Base-by-base conservation (phyloP, 1,284 basidiomycete species). In the Mycena citricolor region DNA sequence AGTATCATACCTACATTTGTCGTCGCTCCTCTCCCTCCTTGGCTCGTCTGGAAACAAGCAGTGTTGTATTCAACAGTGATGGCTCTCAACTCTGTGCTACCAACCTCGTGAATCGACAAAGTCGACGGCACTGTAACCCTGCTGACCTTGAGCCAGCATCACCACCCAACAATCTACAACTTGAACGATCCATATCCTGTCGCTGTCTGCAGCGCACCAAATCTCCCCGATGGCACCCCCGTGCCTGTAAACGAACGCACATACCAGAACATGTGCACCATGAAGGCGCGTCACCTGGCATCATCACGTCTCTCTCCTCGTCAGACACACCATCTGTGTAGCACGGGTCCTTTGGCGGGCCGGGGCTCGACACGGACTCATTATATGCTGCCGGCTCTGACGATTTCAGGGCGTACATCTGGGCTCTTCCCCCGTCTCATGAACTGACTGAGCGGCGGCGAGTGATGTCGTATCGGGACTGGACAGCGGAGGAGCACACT, bases 381-480 rank as follows among this genome's bases (percentile, higher is more conserved):
- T 78, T 83, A 55, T 91, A 83, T 56, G 73, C 72, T 24, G 75
- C 77, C 10, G 89, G 89, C 10, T 90, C 86, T 8, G 88, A 91
- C 57, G 85, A 91, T 60, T 91, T 90, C 58, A 71, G 81, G 23
- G 79, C 71, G 10, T 91, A 91, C 54, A 62, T 88, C n/a, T 91
- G 89, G 89, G 35, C 39, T n/a, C 32, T 52, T 3, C 51, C 51
- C 21, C 14, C 43, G n/a, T 29, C 39, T 12, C 32, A 17, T 6
- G 26, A 6, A n/a, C 51, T 52, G 25, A 33, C 17, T 0, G 47
- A 43, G 23, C 42, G 29, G 32, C 45, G 43, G 25, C 42, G 26
- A 13, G 19, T 48, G 11, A 8, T 52, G 19, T 38, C 50, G 11
- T 16, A 37, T 12, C 42, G 26, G 4, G 50, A 47, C 23, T 51